Base-by-base conservation (phyloP, 495 filamentous ascomycete species). In the Cetradonia linearis region DNA sequence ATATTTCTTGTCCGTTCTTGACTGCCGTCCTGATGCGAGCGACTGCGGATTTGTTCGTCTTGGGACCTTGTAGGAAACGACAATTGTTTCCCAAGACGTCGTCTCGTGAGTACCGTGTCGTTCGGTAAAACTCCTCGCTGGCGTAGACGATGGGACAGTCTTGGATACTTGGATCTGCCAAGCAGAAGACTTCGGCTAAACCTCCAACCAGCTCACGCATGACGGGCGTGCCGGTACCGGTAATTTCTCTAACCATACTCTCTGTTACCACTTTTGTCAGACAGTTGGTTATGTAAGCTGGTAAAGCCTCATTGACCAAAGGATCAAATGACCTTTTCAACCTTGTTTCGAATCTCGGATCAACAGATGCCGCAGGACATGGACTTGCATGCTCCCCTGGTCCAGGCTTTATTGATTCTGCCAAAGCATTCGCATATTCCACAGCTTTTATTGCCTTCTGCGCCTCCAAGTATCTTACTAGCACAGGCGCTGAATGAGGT, bases 121-220 rank as follows among this genome's bases (percentile, higher is more conserved):
- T 82, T 42, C 76, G 73, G 65, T 83, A 77, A 67, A 85, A 86
- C 65, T 81, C 81, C 79, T 88, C 81, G 14, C 84, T 87, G 28
- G 85, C 84, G 71, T 89, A 89, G 7, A 91, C 78, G 60, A 92
- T 86, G 0, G 86, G 87, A 68, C 89, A 88, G 67, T 86, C 87
- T 10, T 78, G 73, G 59, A 85, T 73, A 31, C 82, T 83, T 11
- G 87, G 86, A 70, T 92, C 87, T 2, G 86, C 85, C 62, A 91
- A 71, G 67, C 87, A 92, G 65, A 89, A 91, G 1, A 86, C 84
- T 66, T 90, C 86, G 0, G 83, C 85, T 38, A 91, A 65, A 5
- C 87, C 86, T 66, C 89, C 86, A 2, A 84, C 84, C 16, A 84
- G 76, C 68, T 77, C 81, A 50, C 74, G 75, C 58, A 83, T 77